Evolutionary conservation across 2,329 filamentous ascomycete genomes (phyloP), one percentile per base, ranked within the genome.

Genomic region (Aspergillus costaricaensis): DNA sequence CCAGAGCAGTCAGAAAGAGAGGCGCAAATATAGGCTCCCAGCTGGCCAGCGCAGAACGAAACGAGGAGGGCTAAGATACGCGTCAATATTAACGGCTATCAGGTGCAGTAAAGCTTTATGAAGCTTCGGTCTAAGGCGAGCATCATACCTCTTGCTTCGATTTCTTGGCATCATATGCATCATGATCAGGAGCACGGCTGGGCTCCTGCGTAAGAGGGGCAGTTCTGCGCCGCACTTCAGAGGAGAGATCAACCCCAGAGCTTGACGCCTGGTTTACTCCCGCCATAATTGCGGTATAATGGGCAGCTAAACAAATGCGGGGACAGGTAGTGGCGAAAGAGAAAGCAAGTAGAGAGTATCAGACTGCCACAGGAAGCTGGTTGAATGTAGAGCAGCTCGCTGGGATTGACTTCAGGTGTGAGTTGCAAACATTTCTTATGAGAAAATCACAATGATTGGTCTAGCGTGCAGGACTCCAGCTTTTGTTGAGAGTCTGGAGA

Each of bases 11-110:
- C 70, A 89, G 86, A 65, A 89, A 74, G 53, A 88, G 73, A 47
- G 86, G 86, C n/a, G 85, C 86, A 74, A 87, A 82, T 63, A 88
- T 77, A 65, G 82, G 85, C 70, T 89, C 86, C 74, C 82, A 86
- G 59, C 84, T 80, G 70, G 86, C 83, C n/a, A 82, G 70, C 32
- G 73, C 67, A 50, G 76, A 70, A 27, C 77, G 60, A 53, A 80
- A 70, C 38, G 75, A 72, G 49, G 70, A 68, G 17, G 72, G 67
- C 76, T 79, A 56, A 17, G 39, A 36, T 27, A 23, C n/a, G 19
- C 21, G 36, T 48, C 12, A 41, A 36, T 32, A 41, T 27, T 9
- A 51, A 51, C 30, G 51, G 61, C 52, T 48, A 10, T 21, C 17
- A 10, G 9, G 6, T 19, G 23, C n/a, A 8, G 25, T 41, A 44